phyloP scores from a whole-genome alignment of 805 yeast genomes.

The Torulaspora indica region DNA sequence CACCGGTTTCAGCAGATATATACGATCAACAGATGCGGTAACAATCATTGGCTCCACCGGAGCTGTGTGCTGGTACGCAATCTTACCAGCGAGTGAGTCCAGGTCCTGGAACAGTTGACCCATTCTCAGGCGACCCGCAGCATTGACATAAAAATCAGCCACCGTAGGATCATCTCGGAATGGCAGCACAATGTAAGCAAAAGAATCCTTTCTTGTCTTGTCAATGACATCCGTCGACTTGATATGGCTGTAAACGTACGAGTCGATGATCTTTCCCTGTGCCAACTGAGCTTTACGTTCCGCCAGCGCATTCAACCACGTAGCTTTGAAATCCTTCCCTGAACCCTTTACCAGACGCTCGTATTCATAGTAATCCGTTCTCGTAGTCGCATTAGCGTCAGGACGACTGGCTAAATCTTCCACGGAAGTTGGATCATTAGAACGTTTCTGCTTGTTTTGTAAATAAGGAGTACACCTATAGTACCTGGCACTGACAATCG shows the following conservation, averaged over 20 bases:
- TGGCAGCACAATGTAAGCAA: constrained; percentile 64
- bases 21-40: constrained; percentile 90
- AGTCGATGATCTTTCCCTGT: constrained; percentile 69
- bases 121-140: constrained; percentile 84
- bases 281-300: constrained; percentile 66
- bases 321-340: constrained; percentile 43
- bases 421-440: constrained; percentile 12
- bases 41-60: constrained; percentile 96
- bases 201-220: constrained; percentile 73
- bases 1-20: constrained; percentile 77
- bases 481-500: constrained; percentile 1
- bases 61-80: constrained; percentile 87
- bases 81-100: constrained; percentile 90
- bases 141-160: constrained; percentile 82
- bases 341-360: constrained; percentile 37
- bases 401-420: constrained; percentile 38
- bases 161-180: constrained; percentile 79
- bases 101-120: constrained; percentile 93
- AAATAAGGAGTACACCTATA: not conserved
- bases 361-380: constrained; percentile 56
- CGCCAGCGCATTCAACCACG: constrained; percentile 82
- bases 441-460: constrained; percentile 1
- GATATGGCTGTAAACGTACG: constrained; percentile 67
- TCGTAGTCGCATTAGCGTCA: constrained; percentile 67
- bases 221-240: constrained; percentile 66